Evolutionary conservation across 306 rosid species (phyloP).

Genomic region (Carpinus viminea): DNA sequence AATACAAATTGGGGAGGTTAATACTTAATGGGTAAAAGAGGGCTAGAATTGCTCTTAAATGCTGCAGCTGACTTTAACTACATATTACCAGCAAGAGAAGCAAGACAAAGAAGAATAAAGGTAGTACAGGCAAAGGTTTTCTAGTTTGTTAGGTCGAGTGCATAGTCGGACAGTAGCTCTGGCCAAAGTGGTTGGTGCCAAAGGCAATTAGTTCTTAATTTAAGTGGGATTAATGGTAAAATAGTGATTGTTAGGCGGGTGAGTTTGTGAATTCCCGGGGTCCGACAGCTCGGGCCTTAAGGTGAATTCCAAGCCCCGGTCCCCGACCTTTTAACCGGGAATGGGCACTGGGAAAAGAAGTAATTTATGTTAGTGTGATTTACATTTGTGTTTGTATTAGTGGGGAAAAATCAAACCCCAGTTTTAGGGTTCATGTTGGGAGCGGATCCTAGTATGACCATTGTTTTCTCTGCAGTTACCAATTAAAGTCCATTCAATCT

Average conservation of each 20-base stretch:
- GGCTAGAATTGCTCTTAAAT: slow-evolving; percentile 13
- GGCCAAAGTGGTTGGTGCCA: slow-evolving; percentile 47
- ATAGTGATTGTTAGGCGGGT: slow-evolving; percentile 42
- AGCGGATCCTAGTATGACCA: slow-evolving; percentile 67
- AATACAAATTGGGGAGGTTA: slow-evolving; percentile 43
- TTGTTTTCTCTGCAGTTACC: slow-evolving; percentile 24
- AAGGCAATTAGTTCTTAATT: slow-evolving; percentile 51
- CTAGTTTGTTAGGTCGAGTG: slow-evolving; percentile 43
- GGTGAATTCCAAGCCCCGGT: slow-evolving; percentile 50
- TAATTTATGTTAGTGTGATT: slow-evolving; percentile 38
- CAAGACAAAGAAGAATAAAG: slow-evolving; percentile 38
- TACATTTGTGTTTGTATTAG: slow-evolving; percentile 32
- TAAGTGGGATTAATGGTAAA: slow-evolving; percentile 26
- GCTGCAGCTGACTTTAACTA: slow-evolving; percentile 42
- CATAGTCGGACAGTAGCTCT: slow-evolving; percentile 28
- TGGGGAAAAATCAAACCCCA: slow-evolving; percentile 53
- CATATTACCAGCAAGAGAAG: slow-evolving; percentile 38
- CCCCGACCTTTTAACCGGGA: slow-evolving; percentile 65
- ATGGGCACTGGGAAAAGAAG: slow-evolving; percentile 51
- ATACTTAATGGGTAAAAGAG: slow-evolving; percentile 28
- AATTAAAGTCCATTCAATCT: slow-evolving; percentile 17
- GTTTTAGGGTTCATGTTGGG: slow-evolving; percentile 58
- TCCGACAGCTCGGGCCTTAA: slow-evolving; percentile 57
- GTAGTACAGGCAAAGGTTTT: slow-evolving; percentile 32
- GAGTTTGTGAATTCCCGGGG: slow-evolving; percentile 49